Base-by-base conservation (phyloP, 2,329 filamentous ascomycete genomes). In the Colletotrichum plurivorum region DNA sequence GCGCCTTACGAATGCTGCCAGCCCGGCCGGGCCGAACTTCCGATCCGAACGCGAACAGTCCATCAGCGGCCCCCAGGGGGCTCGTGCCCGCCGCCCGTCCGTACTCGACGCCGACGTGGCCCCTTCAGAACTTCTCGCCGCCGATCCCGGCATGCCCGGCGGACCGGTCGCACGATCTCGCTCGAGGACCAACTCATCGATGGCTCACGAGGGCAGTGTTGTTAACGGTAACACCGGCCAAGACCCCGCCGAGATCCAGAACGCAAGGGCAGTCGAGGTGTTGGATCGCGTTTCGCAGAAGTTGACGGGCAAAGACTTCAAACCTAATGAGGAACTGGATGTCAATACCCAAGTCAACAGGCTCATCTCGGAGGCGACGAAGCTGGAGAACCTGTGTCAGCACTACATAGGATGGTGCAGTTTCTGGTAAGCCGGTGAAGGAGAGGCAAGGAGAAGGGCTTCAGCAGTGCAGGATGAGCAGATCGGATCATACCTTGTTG, bases 341-440 rank as follows among this genome's bases (percentile, higher is more conserved):
- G 91, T 97, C 22, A 90, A 93, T 64, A 90, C 90, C 71, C 96
- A 99, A 82, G 97, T 99, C 5, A 95, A 97, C 81, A 95, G 97
- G 80, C 84, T 99, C 75, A 93, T 99, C 75, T 92, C 93, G 71
- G 95, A 99, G 84, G 96, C 96, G 22, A 99, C 96, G 7, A 98
- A 96, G 77, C 85, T 98, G 75, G 96, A 98, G 87, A 98, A 98
- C 79, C 84, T 99, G 71, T 99, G 96, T 79, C 96, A 98, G 85
- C 96, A 98, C 84, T 99, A 98, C 80, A 97, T 98, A 75, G 96
- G 96, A 72, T 98, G 95, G 95, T 98, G 95, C 83, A 97, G 94
- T 82, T 98, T 98, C 87, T 98, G 95, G 95, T 98, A 82, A 78
- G 67, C 56, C 63, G 25, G 31, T 16, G 6, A 46, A 15, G 6